Base-by-base conservation (phyloP, 805 yeast genomes). In the Cyberlindnera maclurae region DNA sequence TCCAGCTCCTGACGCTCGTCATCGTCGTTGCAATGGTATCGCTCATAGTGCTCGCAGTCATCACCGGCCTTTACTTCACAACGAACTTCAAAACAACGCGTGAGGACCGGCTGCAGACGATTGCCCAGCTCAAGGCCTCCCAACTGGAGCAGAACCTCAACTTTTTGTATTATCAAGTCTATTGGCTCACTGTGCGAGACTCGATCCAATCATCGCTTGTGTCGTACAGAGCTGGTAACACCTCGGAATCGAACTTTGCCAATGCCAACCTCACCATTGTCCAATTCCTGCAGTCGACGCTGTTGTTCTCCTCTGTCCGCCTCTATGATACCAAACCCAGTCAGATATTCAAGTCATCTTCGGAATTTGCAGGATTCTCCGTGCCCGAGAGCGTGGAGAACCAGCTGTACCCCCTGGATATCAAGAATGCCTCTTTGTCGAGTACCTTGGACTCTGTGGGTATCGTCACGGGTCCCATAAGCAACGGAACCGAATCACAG, bases 101-200 rank as follows among this genome's bases (percentile, higher is more conserved):
- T 50, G 75, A 79, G 1, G 88, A 84, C 44, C 71, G 88, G 40
- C 63, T 88, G 18, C 75, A 74, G 50, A 85, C 85, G 32, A 83
- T 87, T 15, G 83, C 95, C 2, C 83, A 83, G 57, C 64, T 88
- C 40, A 87, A 86, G 58, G 77, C 90, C 0, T 73, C 89, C 0
- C 96, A 88, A 58, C 65, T 87, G 15, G 71, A 70, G 39, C 96
- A 86, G 59, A 72, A 76, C 30, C 63, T 84, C 41, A 73, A 73
- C 42, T 71, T 68, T 43, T 64, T 75, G 20, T 80, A 77, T 55
- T 83, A 79, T 53, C 94, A 86, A 58, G 71, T 79, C 3, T 70
- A 71, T 40, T 78, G 82, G 66, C 62, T 87, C 9, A 63, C 85
- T 2, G 66, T 76, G 3, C 70, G 79, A 48, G 83, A 77, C 41